A percentile compares a stretch with the other conserved stretches of the same genome.
phyloP scores from a whole-genome alignment of 2,329 filamentous ascomycete species.

The Colletotrichum echinochloae region DNA sequence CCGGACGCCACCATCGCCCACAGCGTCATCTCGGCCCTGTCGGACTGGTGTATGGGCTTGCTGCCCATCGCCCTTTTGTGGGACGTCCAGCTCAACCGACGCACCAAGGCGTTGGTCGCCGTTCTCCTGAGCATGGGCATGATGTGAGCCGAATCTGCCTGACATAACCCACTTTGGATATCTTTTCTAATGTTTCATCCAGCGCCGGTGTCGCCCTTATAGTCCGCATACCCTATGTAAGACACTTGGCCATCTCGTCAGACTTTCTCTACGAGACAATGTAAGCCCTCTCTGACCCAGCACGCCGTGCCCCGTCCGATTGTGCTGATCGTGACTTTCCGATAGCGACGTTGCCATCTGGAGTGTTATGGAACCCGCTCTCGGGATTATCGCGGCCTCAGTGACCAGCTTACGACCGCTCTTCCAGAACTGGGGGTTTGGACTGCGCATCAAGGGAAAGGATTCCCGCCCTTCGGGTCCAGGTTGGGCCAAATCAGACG shows the following conservation, averaged over 20 bases:
- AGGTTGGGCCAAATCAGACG: slow-evolving; percentile 14
- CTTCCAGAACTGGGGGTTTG: slow-evolving; percentile 46
- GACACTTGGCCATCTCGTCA: slow-evolving; percentile 44
- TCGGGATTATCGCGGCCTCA: slow-evolving; percentile 51
- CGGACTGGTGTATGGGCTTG: slow-evolving; percentile 62
- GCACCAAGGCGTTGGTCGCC: slow-evolving; percentile 59
- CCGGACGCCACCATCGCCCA: slow-evolving; percentile 59
- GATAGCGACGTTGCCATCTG: slow-evolving; percentile 49
- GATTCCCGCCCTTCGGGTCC: slow-evolving; percentile 26
- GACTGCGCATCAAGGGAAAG: slow-evolving; percentile 38
- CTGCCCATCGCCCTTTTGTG: slow-evolving; percentile 64
- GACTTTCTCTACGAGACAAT: slow-evolving; percentile 50
- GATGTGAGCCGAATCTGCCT: slow-evolving; percentile 52
- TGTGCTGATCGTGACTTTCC: slow-evolving; percentile 1
- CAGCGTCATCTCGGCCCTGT: slow-evolving; percentile 57
- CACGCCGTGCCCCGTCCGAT: accelerated
- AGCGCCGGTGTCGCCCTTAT: slow-evolving; percentile 55
- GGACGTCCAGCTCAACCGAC: slow-evolving; percentile 60
- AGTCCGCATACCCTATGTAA: slow-evolving; percentile 52
- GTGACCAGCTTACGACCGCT: slow-evolving; percentile 49
- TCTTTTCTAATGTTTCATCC: slow-evolving; percentile 8
- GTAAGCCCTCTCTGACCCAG: slow-evolving; percentile 38
- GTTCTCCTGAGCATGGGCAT: slow-evolving; percentile 63
- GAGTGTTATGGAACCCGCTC: slow-evolving; percentile 49
- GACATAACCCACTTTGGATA: background rate